phyloP scores from a whole-genome alignment of 2,329 filamentous ascomycete species.

The Aureobasidium sp. region DNA sequence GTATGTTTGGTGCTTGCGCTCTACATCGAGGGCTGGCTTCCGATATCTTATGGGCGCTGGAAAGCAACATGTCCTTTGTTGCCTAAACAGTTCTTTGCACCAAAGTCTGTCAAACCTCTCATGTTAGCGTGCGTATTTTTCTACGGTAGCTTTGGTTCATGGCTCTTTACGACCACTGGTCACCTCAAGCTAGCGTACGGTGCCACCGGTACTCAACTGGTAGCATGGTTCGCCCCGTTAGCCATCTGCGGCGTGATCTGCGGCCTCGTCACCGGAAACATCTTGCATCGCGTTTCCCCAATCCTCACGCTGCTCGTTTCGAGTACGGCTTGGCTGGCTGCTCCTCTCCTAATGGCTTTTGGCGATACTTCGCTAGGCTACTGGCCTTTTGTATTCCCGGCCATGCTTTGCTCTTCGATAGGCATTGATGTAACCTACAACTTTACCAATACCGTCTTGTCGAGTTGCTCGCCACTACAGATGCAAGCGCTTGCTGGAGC shows the following conservation, averaged over 20 bases:
- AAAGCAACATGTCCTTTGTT: slow-evolving; percentile 35
- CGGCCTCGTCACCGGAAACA: slow-evolving; percentile 32
- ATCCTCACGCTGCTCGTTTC: slow-evolving; percentile 35
- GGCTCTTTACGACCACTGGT: slow-evolving; percentile 37
- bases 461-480: slow-evolving; percentile 33
- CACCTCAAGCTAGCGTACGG: slow-evolving; percentile 8
- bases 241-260: slow-evolving; percentile 37
- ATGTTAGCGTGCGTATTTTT: slow-evolving; percentile 39
- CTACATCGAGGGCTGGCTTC: slow-evolving; percentile 37
- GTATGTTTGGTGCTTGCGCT: slow-evolving; percentile 31
- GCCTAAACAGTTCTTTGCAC: slow-evolving; percentile 40
- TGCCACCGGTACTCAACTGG: slow-evolving; percentile 33
- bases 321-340: slow-evolving; percentile 37
- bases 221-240: slow-evolving; percentile 39
- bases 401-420: slow-evolving; percentile 40
- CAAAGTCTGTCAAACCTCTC: slow-evolving; percentile 34
- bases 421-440: slow-evolving; percentile 42
- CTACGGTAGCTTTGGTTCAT: slow-evolving; percentile 36
- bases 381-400: slow-evolving; percentile 40
- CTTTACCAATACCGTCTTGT: slow-evolving; percentile 37
- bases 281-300: slow-evolving; percentile 36
- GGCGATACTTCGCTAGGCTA: slow-evolving; percentile 34
- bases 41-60: slow-evolving; percentile 31
- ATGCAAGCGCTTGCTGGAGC: slow-evolving; percentile 40
- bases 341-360: slow-evolving; percentile 38